Percentiles rank a stretch among this genome's conserved stretches.
Conservation (phyloP, 345 rosid species). For the Brassica cretica region DNA sequence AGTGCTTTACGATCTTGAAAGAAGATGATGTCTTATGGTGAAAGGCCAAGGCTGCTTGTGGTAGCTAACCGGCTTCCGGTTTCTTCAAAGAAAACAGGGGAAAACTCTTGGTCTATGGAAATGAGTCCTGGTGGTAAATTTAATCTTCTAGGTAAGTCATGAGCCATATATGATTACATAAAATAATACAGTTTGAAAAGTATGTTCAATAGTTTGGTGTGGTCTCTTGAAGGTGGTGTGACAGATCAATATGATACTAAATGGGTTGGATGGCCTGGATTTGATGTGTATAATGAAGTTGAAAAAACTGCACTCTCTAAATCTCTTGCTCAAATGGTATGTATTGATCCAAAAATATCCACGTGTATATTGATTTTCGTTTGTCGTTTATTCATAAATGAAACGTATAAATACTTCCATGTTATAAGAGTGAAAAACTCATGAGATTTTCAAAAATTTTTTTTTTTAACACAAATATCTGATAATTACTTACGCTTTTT, state of each 20-base stretch:
- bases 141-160: slow-evolving; percentile 72
- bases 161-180: slow-evolving; percentile 7
- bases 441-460: not conserved
- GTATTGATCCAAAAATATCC: not conserved
- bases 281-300: slow-evolving; percentile 75
- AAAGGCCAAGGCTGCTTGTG: slow-evolving; percentile 56
- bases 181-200: not conserved
- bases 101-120: slow-evolving; percentile 79
- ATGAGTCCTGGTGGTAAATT: slow-evolving; percentile 83
- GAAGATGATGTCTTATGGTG: slow-evolving; percentile 1
- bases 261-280: slow-evolving; percentile 99
- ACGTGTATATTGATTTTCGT: not conserved
- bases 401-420: not conserved
- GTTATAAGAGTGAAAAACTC: not conserved
- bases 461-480: not conserved
- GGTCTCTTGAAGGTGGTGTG: slow-evolving; percentile 53
- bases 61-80: slow-evolving; percentile 93
- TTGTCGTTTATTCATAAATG: not conserved
- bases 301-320: slow-evolving; percentile 74
- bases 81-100: slow-evolving; percentile 78
- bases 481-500: not conserved
- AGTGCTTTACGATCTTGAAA: slow-evolving; percentile 13
- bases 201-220: slow-evolving; percentile 6
- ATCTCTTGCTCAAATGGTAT: slow-evolving; percentile 79
- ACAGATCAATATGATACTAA: slow-evolving; percentile 76